Conservation (phyloP, 2,329 filamentous ascomycete species). For the Nemania serpens region DNA sequence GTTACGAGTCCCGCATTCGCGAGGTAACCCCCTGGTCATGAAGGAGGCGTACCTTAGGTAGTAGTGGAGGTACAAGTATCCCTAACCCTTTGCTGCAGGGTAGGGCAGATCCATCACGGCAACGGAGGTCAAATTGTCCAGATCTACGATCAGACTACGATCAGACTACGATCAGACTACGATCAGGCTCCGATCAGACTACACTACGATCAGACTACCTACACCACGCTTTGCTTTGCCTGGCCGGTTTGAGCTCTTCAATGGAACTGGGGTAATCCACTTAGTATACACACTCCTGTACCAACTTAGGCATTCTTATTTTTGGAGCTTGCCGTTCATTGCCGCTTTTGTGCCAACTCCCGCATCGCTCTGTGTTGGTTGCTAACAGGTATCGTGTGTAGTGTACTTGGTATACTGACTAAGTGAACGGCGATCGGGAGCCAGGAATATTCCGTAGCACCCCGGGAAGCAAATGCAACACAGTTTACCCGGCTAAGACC, state of each 20-base stretch:
- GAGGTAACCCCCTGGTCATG: conserved; percentile 21
- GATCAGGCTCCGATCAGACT: too few species aligned
- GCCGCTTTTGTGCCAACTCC: background rate
- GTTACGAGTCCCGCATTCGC: conserved; percentile 22
- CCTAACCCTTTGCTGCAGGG: conserved; percentile 24
- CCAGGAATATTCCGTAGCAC: background rate
- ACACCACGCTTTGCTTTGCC: background rate
- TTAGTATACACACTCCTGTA: background rate
- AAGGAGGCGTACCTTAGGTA: background rate
- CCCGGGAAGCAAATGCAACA: conserved; percentile 9
- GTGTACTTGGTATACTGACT: background rate
- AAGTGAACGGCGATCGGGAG: background rate
- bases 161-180: background rate
- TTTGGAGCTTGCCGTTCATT: background rate
- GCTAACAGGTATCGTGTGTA: background rate
- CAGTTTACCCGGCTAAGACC: background rate
- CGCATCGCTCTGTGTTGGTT: background rate
- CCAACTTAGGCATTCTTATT: background rate
- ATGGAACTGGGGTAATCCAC: too few species aligned
- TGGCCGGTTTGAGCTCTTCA: conserved; percentile 4
- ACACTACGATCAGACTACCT: too few species aligned
- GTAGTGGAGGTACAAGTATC: conserved; percentile 12
- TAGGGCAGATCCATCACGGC: conserved; percentile 26
- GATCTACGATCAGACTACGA: conserved; percentile 10
- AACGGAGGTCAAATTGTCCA: conserved; percentile 13